Conservation (phyloP, 306 rosid genomes). For the Myrica gale region DNA sequence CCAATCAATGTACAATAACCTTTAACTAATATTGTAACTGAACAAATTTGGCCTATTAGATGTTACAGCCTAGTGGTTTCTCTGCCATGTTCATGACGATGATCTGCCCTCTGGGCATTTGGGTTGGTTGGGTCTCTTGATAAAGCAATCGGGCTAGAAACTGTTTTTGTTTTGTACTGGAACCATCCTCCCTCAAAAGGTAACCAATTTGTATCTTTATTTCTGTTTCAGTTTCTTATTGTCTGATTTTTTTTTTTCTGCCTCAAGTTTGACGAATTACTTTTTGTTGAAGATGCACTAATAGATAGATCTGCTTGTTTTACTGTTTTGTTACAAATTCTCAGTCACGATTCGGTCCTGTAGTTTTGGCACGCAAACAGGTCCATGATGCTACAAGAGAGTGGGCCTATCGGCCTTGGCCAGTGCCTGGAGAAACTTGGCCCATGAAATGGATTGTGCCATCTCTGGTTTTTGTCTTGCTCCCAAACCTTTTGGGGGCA, state of each 20-base stretch:
- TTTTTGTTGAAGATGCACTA: background rate
- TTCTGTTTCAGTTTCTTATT: background rate
- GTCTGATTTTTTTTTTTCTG: background rate
- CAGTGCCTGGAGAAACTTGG: constrained; percentile 14
- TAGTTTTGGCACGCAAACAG: background rate
- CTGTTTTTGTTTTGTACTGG: constrained; percentile 19
- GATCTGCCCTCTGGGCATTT: constrained; percentile 26
- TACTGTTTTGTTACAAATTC: background rate
- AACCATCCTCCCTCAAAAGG: constrained; percentile 30
- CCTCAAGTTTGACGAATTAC: background rate
- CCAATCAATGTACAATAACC: constrained; percentile 78
- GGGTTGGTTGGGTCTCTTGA: constrained; percentile 21
- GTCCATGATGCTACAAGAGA: background rate
- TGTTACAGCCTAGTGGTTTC: constrained; percentile 37
- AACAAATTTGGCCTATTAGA: constrained; percentile 46
- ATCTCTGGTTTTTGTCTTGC: too few relatives aligned
- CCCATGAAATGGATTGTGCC: too few relatives aligned
- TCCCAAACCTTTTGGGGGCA: too few relatives aligned
- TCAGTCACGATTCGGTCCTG: too few relatives aligned
- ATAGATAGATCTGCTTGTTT: background rate
- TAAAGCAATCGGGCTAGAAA: constrained; percentile 12
- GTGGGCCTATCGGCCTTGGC: constrained; percentile 11
- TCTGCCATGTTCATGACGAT: constrained; percentile 25
- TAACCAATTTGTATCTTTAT: constrained; percentile 18
- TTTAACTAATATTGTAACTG: constrained; percentile 58